Evolutionary conservation across 768 basidiomycete species (phyloP).

Genomic region (Tricholoma hemisulphureum): DNA sequence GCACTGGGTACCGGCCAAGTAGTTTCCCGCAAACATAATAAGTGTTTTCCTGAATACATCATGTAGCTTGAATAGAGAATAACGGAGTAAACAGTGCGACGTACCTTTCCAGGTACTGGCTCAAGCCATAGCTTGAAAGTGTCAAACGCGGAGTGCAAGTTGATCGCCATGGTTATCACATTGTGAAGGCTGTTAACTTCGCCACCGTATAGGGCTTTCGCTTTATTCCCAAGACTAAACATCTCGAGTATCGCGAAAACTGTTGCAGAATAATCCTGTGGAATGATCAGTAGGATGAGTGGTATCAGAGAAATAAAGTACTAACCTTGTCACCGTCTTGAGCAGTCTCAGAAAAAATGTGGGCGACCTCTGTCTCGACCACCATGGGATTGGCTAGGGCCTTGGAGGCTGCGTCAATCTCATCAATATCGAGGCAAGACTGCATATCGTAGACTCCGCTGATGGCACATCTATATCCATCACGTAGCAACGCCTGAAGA

Average conservation of each 20-base stretch:
- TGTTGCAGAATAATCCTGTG: not conserved
- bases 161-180: slow-evolving; percentile 1
- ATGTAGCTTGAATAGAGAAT: slow-evolving; percentile 1
- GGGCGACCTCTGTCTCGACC: not conserved
- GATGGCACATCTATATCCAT: slow-evolving; percentile 6
- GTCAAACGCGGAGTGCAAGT: not conserved
- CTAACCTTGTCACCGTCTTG: not conserved
- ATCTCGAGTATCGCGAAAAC: not conserved
- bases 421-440: not conserved
- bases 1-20: not conserved
- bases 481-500: slow-evolving; percentile 8
- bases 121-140: slow-evolving; percentile 2
- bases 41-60: slow-evolving; percentile 2
- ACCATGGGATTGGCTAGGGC: not conserved
- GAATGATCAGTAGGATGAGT: not conserved
- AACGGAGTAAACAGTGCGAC: slow-evolving; percentile 1
- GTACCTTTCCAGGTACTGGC: slow-evolving; percentile 3
- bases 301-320: not conserved
- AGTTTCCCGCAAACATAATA: not conserved
- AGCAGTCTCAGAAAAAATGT: not conserved
- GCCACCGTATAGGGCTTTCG: not conserved
- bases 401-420: not conserved
- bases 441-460: not conserved
- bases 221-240: not conserved
- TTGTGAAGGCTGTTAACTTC: slow-evolving; percentile 1